phyloP scores from a whole-genome alignment of 331 rosid genomes.

The Acacia pycnantha region DNA sequence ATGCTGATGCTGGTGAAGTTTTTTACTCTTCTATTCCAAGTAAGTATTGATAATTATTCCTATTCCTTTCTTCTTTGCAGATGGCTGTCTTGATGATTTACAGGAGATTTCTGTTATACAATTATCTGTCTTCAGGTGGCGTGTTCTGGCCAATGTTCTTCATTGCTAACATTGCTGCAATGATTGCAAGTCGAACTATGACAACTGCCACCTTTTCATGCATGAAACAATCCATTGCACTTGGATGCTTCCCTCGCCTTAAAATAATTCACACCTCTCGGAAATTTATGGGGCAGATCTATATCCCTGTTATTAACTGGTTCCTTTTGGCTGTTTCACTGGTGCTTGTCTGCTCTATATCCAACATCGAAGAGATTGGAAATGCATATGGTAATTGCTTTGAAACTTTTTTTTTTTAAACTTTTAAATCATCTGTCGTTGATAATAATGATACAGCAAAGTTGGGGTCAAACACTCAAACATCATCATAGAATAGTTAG shows the following conservation, averaged over 20 bases:
- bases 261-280: slow-evolving; percentile 94
- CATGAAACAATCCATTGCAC: slow-evolving; percentile 91
- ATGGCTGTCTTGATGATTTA: neutral
- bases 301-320: slow-evolving; percentile 96
- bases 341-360: slow-evolving; percentile 70
- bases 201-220: slow-evolving; percentile 99
- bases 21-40: slow-evolving; percentile 75
- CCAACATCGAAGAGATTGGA: slow-evolving; percentile 92
- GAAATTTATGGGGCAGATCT: slow-evolving; percentile 99
- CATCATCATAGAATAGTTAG: slow-evolving; percentile 20
- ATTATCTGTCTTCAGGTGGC: slow-evolving; percentile 42
- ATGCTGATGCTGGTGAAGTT: slow-evolving; percentile 51
- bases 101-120: slow-evolving; percentile 9
- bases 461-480: slow-evolving; percentile 9
- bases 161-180: slow-evolving; percentile 84
- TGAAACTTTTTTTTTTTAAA: slow-evolving; percentile 12
- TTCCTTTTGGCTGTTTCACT: slow-evolving; percentile 84
- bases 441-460: slow-evolving; percentile 14
- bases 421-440: slow-evolving; percentile 9
- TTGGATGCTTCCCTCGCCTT: slow-evolving; percentile 99
- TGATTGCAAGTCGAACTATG: slow-evolving; percentile 96
- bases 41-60: slow-evolving; percentile 27
- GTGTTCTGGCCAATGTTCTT: slow-evolving; percentile 84
- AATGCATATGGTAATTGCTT: slow-evolving; percentile 86
- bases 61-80: slow-evolving; percentile 17